These are phyloP conservation scores for Chlorella sorokiniana DNA, from an alignment of 139 green algal genomes.

Conservation along the genomic window DNA sequence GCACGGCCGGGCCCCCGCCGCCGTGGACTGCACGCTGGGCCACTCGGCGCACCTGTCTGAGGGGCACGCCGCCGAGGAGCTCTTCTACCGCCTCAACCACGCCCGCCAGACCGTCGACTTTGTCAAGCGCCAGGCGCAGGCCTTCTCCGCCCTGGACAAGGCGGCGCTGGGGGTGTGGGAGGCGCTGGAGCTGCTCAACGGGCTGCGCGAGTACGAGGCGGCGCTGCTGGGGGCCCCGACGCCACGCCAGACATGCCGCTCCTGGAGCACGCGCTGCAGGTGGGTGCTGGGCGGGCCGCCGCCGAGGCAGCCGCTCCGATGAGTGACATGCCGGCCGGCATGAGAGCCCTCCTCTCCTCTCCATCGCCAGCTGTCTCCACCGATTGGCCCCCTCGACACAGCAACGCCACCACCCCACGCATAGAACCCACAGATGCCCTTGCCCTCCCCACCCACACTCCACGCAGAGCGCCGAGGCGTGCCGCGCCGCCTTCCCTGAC, in stretches of 20 bases:
- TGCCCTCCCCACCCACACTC: not conserved
- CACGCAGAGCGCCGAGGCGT: constrained; percentile 67
- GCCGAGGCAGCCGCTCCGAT: too few relatives aligned
- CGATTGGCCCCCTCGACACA: too few relatives aligned
- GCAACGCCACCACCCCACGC: too few relatives aligned
- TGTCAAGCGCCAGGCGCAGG: constrained; percentile 71
- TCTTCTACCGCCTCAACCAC: constrained; percentile 83
- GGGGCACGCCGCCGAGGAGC: constrained; percentile 68
- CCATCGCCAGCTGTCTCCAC: too few relatives aligned
- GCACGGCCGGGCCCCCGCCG: not conserved
- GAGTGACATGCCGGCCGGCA: too few relatives aligned
- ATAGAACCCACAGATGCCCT: too few relatives aligned
- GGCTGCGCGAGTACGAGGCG: constrained; percentile 72
- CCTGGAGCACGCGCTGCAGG: constrained; percentile 78
- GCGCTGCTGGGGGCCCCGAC: constrained; percentile 51
- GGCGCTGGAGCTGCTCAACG: constrained; percentile 70
- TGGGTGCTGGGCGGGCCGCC: constrained; percentile 13
- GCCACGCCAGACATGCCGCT: constrained; percentile 64
- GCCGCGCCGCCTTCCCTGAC: constrained; percentile 69
- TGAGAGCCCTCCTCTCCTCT: too few relatives aligned
- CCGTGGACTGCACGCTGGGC: constrained; percentile 11
- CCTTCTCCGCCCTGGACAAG: constrained; percentile 53
- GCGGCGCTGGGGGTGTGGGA: constrained; percentile 75
- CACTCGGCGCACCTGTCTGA: constrained; percentile 48
- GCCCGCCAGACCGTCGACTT: constrained; percentile 87